These are phyloP conservation scores for Trapa bicornis DNA, from an alignment of 345 rosid species.

Conservation along the genomic window DNA sequence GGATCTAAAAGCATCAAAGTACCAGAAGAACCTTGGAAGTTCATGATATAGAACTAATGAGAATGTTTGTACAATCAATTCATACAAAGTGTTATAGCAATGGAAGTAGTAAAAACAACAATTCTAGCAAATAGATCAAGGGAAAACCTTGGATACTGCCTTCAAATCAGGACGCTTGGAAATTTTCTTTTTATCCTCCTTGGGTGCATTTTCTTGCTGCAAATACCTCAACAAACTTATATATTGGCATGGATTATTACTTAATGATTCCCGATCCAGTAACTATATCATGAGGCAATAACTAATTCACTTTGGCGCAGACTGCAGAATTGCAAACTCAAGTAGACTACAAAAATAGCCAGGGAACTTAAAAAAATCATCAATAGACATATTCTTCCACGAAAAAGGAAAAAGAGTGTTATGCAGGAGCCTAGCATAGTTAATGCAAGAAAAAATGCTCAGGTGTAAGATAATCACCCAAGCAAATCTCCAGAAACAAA, in stretches of 20 bases:
- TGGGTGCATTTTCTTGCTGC: slow-evolving; percentile 25
- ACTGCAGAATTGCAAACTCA: no score
- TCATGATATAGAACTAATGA: no score
- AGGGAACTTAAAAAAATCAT: neutral
- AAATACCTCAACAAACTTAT: slow-evolving; percentile 5
- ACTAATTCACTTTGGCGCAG: neutral
- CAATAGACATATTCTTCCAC: neutral
- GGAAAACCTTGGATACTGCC: slow-evolving; percentile 48
- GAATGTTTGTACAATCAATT: no score
- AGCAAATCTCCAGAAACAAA: neutral
- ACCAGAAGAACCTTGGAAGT: no score
- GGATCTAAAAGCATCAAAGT: neutral
- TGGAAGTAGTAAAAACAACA: neutral
- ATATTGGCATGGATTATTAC: neutral
- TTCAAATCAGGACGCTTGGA: slow-evolving; percentile 72
- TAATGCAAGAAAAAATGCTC: no score
- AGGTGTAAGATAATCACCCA: neutral
- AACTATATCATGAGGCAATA: neutral
- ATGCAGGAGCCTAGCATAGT: no score
- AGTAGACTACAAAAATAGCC: neutral
- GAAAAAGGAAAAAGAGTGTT: neutral
- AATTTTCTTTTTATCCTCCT: slow-evolving; percentile 19
- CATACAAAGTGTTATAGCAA: neutral
- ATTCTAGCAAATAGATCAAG: neutral
- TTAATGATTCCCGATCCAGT: neutral